phyloP scores from a whole-genome alignment of 805 yeast genomes.

The Lipomyces yamanashiensis region DNA sequence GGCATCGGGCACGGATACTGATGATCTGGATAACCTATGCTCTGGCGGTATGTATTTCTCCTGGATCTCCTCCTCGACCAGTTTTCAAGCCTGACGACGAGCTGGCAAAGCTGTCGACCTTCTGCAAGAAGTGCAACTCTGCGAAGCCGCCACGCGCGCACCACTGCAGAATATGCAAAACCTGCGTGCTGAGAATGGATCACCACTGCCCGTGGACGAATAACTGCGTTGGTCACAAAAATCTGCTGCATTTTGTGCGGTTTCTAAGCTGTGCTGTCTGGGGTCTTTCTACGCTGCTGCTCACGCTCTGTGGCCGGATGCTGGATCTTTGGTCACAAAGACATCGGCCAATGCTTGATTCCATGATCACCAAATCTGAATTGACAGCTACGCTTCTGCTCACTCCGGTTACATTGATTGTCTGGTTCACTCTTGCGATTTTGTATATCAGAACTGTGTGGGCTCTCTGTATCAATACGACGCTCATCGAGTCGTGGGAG shows the following conservation, averaged over 20 bases:
- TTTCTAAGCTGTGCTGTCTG: constrained; percentile 67
- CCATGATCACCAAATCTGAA: constrained; percentile 60
- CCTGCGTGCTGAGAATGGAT: constrained; percentile 86
- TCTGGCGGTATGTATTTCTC: constrained; percentile 65
- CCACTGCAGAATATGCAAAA: constrained; percentile 72
- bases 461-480: constrained; percentile 66
- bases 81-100: constrained; percentile 51
- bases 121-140: constrained; percentile 59
- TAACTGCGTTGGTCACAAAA: constrained; percentile 83
- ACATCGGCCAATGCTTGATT: constrained; percentile 44
- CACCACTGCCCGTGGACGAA: constrained; percentile 95
- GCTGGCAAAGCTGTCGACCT: constrained; percentile 58
- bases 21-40: constrained; percentile 77
- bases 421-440: constrained; percentile 61
- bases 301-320: constrained; percentile 51
- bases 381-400: constrained; percentile 60
- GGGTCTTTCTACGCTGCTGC: constrained; percentile 47
- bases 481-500: constrained; percentile 95
- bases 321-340: constrained; percentile 49
- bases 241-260: constrained; percentile 78
- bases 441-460: constrained; percentile 65
- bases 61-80: constrained; percentile 67
- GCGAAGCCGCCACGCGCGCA: constrained; percentile 85
- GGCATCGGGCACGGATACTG: constrained; percentile 54
- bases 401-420: constrained; percentile 61